These are phyloP conservation scores for Epichloe gansuensis DNA, from an alignment of 2,329 filamentous ascomycete genomes.

Conservation along the genomic window DNA sequence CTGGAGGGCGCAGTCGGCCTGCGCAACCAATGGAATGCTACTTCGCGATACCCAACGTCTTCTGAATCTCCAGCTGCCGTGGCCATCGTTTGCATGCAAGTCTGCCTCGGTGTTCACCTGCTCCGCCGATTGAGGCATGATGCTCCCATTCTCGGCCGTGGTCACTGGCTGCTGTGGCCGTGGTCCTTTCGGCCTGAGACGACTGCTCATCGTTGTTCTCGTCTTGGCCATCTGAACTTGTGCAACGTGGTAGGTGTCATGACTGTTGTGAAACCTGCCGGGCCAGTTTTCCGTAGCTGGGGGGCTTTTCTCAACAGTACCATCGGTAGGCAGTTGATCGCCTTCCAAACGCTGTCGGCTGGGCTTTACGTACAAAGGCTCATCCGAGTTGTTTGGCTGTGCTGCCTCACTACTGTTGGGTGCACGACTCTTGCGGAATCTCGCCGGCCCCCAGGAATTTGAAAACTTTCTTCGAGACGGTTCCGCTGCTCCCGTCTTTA, in stretches of 20 bases:
- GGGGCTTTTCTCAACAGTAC: not conserved
- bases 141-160: not conserved
- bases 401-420: not conserved
- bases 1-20: constrained; percentile 17
- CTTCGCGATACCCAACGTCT: constrained; percentile 12
- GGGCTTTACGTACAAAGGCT: not conserved
- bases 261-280: not conserved
- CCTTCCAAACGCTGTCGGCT: not conserved
- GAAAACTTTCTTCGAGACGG: constrained; percentile 3
- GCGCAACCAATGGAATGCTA: constrained; percentile 13
- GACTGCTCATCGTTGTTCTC: not conserved
- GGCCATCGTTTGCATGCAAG: not conserved
- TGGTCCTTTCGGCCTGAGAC: constrained; percentile 1
- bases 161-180: not conserved
- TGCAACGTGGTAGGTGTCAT: not conserved
- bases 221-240: not conserved
- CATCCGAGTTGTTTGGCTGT: not conserved
- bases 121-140: not conserved
- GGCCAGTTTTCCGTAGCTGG: not conserved
- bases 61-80: constrained; percentile 6
- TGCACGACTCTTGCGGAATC: constrained; percentile 1
- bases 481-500: not conserved
- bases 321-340: not conserved
- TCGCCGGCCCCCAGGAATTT: constrained; percentile 4
- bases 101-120: not conserved